Conservation (phyloP, 345 rosid genomes). For the Brassica juncea region DNA sequence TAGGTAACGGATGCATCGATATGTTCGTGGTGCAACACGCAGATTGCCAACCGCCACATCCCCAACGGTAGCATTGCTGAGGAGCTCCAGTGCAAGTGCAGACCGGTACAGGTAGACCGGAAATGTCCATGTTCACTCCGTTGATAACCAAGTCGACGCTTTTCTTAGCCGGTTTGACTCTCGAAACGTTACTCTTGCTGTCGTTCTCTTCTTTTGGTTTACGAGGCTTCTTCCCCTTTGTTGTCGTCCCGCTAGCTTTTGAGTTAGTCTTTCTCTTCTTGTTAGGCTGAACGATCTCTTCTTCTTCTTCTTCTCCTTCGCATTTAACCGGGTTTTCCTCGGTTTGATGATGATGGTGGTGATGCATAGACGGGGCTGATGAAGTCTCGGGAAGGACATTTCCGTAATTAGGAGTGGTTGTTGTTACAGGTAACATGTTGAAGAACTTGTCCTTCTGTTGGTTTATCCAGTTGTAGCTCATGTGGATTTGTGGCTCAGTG, state of each 20-base stretch:
- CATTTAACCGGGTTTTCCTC: conserved; percentile 33
- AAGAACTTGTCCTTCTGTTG: conserved; percentile 67
- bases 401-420: conserved; percentile 35
- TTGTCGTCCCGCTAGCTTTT: conserved; percentile 31
- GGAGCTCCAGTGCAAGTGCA: conserved; percentile 96
- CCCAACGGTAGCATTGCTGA: conserved; percentile 98
- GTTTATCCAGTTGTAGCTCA: conserved; percentile 72
- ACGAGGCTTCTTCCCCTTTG: conserved; percentile 66
- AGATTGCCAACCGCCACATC: conserved; percentile 99
- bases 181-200: conserved; percentile 37
- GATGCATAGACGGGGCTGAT: not conserved
- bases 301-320: conserved; percentile 41
- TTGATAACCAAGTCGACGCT: conserved; percentile 80
- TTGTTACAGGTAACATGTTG: conserved; percentile 48
- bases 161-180: conserved; percentile 79
- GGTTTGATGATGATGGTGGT: not conserved
- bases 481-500: conserved; percentile 39
- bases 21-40: conserved; percentile 95
- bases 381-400: conserved; percentile 52
- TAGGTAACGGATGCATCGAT: conserved; percentile 91
- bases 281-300: conserved; percentile 45
- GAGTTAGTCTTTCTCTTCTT: conserved; percentile 61
- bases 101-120: conserved; percentile 80
- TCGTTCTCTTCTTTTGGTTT: conserved; percentile 68
- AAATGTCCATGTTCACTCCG: conserved; percentile 87